Conservation (phyloP, 1,284 basidiomycete genomes). For the Ganoderma multipileum region DNA sequence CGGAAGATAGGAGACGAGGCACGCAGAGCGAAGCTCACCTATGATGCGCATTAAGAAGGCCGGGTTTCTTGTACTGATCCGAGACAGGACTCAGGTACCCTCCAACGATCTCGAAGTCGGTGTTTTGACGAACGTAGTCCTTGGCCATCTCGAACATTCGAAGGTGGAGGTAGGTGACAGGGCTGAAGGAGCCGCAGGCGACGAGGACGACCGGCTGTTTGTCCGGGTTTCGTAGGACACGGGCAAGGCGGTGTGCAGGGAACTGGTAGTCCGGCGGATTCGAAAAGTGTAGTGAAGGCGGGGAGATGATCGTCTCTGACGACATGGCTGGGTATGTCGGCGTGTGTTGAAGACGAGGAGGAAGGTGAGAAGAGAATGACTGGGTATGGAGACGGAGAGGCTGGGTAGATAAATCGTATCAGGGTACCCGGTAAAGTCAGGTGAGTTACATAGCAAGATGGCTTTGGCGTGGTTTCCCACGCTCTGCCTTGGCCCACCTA, state of each 20-base stretch:
- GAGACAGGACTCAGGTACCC: constrained; percentile 96
- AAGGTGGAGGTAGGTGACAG: constrained; percentile 83
- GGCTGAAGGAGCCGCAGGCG: constrained; percentile 84
- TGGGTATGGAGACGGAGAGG: constrained; percentile 3
- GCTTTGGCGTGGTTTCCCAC: neutral
- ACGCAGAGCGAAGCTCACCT: constrained; percentile 53
- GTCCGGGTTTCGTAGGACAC: constrained; percentile 62
- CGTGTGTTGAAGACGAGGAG: neutral
- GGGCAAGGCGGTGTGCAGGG: constrained; percentile 66
- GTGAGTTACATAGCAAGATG: neutral
- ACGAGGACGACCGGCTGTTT: constrained; percentile 81
- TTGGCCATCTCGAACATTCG: constrained; percentile 99
- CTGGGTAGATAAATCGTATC: constrained; percentile 14
- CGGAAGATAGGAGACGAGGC: neutral
- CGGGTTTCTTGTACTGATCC: constrained; percentile 92
- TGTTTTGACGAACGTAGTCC: constrained; percentile 92
- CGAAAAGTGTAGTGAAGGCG: constrained; percentile 41
- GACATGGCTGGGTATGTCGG: constrained; percentile 7
- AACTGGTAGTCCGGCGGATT: constrained; percentile 72
- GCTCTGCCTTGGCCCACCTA: neutral
- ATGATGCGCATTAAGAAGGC: constrained; percentile 81
- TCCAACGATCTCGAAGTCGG: constrained; percentile 92
- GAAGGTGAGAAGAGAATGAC: constrained; percentile 9
- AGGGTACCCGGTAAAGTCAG: neutral
- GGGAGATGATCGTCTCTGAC: constrained; percentile 22